A percentile compares a stretch with the other conserved stretches of the same genome.
These are phyloP conservation scores for Nakaseomyces sp. DNA, from an alignment of 1,139 yeast species.

Conservation along the genomic window DNA sequence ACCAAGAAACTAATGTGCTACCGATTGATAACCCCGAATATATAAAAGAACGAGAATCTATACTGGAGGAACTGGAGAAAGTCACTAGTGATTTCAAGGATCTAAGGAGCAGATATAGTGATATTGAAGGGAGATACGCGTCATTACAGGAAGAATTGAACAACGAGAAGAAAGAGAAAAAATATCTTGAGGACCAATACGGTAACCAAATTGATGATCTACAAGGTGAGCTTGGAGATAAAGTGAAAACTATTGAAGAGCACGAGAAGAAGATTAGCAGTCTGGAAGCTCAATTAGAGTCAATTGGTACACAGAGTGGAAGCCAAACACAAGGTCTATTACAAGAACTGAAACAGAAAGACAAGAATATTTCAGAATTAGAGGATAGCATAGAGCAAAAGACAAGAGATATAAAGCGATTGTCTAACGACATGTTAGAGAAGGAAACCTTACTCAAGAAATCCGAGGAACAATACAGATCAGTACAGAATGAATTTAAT, in stretches of 20 bases:
- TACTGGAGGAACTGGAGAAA: neutral
- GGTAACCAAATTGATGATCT: constrained; percentile 8
- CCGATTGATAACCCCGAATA: constrained; percentile 5
- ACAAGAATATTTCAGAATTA: constrained; percentile 7
- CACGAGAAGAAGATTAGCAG: neutral
- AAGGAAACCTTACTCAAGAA: constrained; percentile 7
- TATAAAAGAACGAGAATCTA: constrained; percentile 2
- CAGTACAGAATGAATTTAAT: constrained; percentile 4
- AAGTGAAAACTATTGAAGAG: constrained; percentile 9
- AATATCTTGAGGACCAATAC: constrained; percentile 10
- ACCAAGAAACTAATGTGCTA: neutral
- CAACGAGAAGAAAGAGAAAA: constrained; percentile 19
- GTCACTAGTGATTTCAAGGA: constrained; percentile 12
- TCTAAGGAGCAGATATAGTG: constrained; percentile 16
- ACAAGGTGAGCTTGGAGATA: constrained; percentile 10
- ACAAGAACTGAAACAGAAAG: constrained; percentile 25
- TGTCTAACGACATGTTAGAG: constrained; percentile 10
- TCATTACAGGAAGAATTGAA: constrained; percentile 10
- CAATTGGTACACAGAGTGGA: constrained; percentile 9
- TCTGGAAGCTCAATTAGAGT: constrained; percentile 9
- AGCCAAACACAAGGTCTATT: constrained; percentile 19
- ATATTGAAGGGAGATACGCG: constrained; percentile 13
- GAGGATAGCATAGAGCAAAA: constrained; percentile 5
- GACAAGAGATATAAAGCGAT: constrained; percentile 14
- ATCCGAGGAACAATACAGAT: constrained; percentile 9